These are phyloP conservation scores for Starmerella scarabaei DNA, from an alignment of 805 yeast species.

Conservation along the genomic window DNA sequence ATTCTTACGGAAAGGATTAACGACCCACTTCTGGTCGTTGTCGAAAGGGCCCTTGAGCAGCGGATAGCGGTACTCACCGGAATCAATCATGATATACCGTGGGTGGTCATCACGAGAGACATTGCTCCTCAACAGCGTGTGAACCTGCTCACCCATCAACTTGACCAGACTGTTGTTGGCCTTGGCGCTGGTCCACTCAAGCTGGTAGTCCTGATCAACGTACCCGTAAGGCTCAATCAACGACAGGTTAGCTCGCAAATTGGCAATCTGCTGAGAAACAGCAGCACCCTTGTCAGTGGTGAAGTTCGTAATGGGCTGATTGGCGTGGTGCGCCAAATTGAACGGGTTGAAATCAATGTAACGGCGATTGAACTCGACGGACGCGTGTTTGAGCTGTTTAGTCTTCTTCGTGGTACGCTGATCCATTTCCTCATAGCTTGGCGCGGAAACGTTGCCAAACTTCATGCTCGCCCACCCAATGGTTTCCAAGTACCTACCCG, in stretches of 20 bases:
- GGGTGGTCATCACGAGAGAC: constrained; percentile 24
- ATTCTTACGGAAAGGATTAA: constrained; percentile 70
- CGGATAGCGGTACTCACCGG: constrained; percentile 83
- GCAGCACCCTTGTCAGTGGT: constrained; percentile 43
- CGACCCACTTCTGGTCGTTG: constrained; percentile 60
- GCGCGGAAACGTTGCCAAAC: too few relatives aligned
- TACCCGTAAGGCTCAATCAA: constrained; percentile 47
- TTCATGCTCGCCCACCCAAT: constrained; percentile 71
- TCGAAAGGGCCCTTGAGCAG: constrained; percentile 76
- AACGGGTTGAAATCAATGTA: constrained; percentile 72
- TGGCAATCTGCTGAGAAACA: constrained; percentile 35
- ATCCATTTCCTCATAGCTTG: too few relatives aligned
- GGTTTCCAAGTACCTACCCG: constrained; percentile 88
- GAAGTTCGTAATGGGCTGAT: constrained; percentile 28
- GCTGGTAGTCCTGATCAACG: constrained; percentile 51
- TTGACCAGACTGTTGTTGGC: constrained; percentile 45
- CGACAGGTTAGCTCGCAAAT: constrained; percentile 36
- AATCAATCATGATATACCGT: constrained; percentile 58
- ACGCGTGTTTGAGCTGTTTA: constrained; percentile 12
- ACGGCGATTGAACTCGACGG: constrained; percentile 38
- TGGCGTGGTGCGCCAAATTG: constrained; percentile 56
- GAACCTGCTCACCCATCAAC: constrained; percentile 43
- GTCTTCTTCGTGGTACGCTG: constrained; percentile 2
- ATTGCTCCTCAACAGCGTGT: constrained; percentile 30
- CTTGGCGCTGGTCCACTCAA: constrained; percentile 53